A percentile compares a stretch with the other conserved stretches of the same genome.
phyloP scores from a whole-genome alignment of 352 stramenopile genomes.

The Phytophthora chlamydospora region DNA sequence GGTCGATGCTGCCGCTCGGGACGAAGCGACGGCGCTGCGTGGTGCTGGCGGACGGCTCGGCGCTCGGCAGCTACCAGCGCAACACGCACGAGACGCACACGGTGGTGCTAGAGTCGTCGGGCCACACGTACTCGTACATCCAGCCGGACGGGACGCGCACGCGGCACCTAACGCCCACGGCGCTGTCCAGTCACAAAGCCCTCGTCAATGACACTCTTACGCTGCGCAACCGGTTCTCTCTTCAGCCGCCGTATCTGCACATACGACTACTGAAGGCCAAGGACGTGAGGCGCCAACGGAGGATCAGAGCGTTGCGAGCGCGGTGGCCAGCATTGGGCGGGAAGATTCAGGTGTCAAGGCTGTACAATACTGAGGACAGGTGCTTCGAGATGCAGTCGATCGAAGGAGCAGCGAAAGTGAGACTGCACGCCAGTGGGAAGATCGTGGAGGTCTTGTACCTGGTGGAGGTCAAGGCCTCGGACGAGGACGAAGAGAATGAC shows the following conservation, averaged over 20 bases:
- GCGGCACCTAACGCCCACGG: conserved; percentile 64
- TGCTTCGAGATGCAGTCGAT: conserved; percentile 71
- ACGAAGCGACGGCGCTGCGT: conserved; percentile 44
- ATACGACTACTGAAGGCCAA: conserved; percentile 17
- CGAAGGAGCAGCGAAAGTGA: conserved; percentile 59
- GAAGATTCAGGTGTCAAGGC: conserved; percentile 31
- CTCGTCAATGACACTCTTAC: conserved; percentile 49
- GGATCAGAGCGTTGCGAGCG: conserved; percentile 24
- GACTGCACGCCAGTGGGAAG: conserved; percentile 39
- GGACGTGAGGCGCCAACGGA: conserved; percentile 27
- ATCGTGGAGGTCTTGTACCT: conserved; percentile 48
- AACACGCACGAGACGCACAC: conserved; percentile 59
- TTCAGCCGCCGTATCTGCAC: conserved; percentile 55
- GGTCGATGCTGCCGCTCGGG: conserved; percentile 18
- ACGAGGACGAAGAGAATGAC: conserved; percentile 21
- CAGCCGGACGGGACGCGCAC: conserved; percentile 49
- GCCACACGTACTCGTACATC: conserved; percentile 68
- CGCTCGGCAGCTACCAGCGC: conserved; percentile 52
- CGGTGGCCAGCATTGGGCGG: conserved; percentile 34
- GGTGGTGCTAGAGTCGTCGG: conserved; percentile 64
- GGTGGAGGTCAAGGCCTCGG: conserved; percentile 40
- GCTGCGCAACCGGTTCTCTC: conserved; percentile 61
- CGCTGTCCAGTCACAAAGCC: conserved; percentile 48
- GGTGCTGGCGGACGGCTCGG: conserved; percentile 58
- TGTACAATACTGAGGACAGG: conserved; percentile 39